Conservation (phyloP, 2,329 filamentous ascomycete genomes). For the Colletotrichum tropicale region DNA sequence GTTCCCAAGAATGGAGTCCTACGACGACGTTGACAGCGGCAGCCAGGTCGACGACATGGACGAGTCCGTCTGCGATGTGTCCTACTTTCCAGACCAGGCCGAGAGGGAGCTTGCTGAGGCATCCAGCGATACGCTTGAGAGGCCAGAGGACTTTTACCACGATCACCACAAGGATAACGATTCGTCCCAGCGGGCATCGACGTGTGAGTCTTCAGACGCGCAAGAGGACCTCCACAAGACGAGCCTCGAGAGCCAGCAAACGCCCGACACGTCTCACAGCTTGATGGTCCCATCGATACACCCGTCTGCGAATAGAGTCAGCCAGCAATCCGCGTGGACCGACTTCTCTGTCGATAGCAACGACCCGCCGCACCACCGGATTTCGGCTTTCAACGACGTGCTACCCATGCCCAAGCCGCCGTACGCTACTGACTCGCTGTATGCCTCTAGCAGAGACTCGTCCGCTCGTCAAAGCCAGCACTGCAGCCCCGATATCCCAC, state of each 20-base stretch:
- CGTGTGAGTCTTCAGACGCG: constrained; percentile 39
- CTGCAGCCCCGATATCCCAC: constrained; percentile 36
- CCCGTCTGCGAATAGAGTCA: constrained; percentile 50
- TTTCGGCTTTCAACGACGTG: constrained; percentile 4
- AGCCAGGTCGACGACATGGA: constrained; percentile 35
- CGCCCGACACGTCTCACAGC: constrained; percentile 44
- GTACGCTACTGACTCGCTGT: constrained; percentile 8
- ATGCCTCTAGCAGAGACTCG: constrained; percentile 15
- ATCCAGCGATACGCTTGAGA: constrained; percentile 35
- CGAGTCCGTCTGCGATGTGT: constrained; percentile 25
- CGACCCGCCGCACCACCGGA: constrained; percentile 40
- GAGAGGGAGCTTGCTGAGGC: constrained; percentile 40
- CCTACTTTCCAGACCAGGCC: constrained; percentile 33
- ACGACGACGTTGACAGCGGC: constrained; percentile 43
- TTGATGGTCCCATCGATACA: constrained; percentile 52
- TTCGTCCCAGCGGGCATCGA: constrained; percentile 41
- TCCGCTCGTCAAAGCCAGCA: constrained; percentile 20
- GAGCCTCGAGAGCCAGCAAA: constrained; percentile 20
- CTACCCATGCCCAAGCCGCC: constrained; percentile 21
- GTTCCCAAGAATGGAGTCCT: constrained; percentile 38
- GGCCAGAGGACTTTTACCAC: constrained; percentile 27
- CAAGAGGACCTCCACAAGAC: constrained; percentile 12
- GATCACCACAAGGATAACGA: constrained; percentile 11
- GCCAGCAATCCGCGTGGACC: constrained; percentile 65
- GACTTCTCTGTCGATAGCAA: constrained; percentile 62